These are phyloP conservation scores for Achaetomiella virescens DNA, from an alignment of 495 filamentous ascomycete genomes.

Conservation along the genomic window DNA sequence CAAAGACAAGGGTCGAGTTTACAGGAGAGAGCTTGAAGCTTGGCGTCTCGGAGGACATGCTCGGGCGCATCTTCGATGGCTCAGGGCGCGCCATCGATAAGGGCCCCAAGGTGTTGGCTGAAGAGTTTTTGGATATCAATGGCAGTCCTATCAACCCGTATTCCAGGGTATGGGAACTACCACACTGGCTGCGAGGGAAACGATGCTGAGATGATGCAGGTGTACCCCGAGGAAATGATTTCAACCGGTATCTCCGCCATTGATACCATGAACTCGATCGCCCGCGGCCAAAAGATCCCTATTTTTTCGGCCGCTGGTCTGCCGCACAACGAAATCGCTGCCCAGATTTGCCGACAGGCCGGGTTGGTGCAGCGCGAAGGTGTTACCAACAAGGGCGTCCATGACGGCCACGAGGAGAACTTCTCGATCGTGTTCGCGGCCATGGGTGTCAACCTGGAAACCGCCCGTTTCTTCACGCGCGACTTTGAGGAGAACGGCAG, in stretches of 20 bases:
- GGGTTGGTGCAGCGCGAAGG: constrained; percentile 77
- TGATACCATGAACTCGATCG: constrained; percentile 99
- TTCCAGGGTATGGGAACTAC: constrained; percentile 64
- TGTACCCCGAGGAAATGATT: constrained; percentile 99
- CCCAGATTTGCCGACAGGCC: constrained; percentile 95
- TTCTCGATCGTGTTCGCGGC: constrained; percentile 99
- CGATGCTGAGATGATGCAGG: constrained; percentile 42
- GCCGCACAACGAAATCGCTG: constrained; percentile 98
- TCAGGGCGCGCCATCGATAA: constrained; percentile 97
- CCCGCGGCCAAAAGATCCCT: constrained; percentile 98
- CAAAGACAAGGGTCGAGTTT: constrained; percentile 89
- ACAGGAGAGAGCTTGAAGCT: constrained; percentile 95
- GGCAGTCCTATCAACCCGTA: constrained; percentile 99
- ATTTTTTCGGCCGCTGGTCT: constrained; percentile 99
- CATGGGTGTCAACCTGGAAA: constrained; percentile 99
- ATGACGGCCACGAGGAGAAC: constrained; percentile 97
- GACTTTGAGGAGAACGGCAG: constrained; percentile 99
- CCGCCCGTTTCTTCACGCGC: constrained; percentile 93
- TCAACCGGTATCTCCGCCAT: constrained; percentile 99
- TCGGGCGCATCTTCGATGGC: constrained; percentile 97
- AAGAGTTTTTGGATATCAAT: constrained; percentile 98
- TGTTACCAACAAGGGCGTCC: constrained; percentile 79
- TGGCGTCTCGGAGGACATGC: constrained; percentile 98
- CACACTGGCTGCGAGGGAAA: not conserved
- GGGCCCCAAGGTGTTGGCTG: constrained; percentile 94